A percentile compares a stretch with the other conserved stretches of the same genome.
These are phyloP conservation scores for Cordyceps farinosa DNA, from an alignment of 2,329 filamentous ascomycete genomes.

Conservation along the genomic window DNA sequence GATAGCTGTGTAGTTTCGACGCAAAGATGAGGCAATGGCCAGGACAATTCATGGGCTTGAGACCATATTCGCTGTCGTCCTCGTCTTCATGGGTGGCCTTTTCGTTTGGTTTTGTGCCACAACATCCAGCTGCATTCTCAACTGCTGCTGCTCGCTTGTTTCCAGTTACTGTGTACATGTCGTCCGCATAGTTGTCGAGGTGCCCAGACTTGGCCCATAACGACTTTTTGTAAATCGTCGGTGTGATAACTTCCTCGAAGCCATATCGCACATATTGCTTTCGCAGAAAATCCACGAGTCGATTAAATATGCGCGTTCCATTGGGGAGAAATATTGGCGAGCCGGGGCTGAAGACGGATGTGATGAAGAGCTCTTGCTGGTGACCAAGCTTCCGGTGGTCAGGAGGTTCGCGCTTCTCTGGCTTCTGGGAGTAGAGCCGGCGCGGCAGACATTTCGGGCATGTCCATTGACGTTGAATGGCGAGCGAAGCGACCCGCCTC, in stretches of 20 bases:
- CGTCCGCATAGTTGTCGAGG: conserved; percentile 84
- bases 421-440: conserved; percentile 30
- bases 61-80: conserved; percentile 67
- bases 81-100: conserved; percentile 43
- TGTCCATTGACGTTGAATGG: conserved; percentile 29
- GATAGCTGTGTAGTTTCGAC: conserved; percentile 68
- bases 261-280: conserved; percentile 81
- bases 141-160: conserved; percentile 28
- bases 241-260: conserved; percentile 84
- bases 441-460: conserved; percentile 29
- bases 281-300: conserved; percentile 75
- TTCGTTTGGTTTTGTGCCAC: conserved; percentile 9
- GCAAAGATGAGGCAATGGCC: conserved; percentile 84
- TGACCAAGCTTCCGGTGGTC: conserved; percentile 60
- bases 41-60: conserved; percentile 93
- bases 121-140: conserved; percentile 6
- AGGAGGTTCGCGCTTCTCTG: conserved; percentile 34
- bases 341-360: conserved; percentile 75
- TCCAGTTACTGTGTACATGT: conserved; percentile 81
- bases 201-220: conserved; percentile 85
- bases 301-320: conserved; percentile 79
- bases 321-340: conserved; percentile 82
- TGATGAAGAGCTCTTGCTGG: conserved; percentile 74
- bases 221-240: conserved; percentile 85
- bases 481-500: conserved; percentile 21